phyloP scores from a whole-genome alignment of 2,329 filamentous ascomycete species.

The Chlorencoelia australis region DNA sequence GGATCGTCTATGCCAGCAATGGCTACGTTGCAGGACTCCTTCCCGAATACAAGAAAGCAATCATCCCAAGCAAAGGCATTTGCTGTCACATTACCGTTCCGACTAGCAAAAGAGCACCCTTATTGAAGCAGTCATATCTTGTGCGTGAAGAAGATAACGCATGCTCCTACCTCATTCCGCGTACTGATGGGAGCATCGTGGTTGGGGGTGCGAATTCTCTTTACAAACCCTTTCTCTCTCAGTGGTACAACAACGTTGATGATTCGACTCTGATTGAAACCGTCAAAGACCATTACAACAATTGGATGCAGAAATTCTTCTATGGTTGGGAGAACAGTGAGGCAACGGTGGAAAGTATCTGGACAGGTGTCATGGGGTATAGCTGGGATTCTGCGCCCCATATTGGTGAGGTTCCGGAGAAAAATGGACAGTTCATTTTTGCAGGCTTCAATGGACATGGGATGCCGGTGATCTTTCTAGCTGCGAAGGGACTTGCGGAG shows the following conservation, averaged over 20 bases:
- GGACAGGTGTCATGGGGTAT: slow-evolving; percentile 3
- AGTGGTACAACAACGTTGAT: slow-evolving; percentile 38
- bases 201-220: slow-evolving; percentile 33
- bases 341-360: slow-evolving; percentile 25
- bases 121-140: slow-evolving; percentile 15
- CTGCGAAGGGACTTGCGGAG: slow-evolving; percentile 31
- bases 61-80: slow-evolving; percentile 46
- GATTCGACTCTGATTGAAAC: slow-evolving; percentile 37
- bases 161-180: slow-evolving; percentile 22
- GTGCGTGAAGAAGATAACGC: slow-evolving; percentile 6
- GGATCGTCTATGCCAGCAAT: slow-evolving; percentile 56
- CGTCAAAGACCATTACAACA: slow-evolving; percentile 32
- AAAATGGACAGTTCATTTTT: slow-evolving; percentile 2
- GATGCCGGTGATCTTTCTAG: slow-evolving; percentile 24
- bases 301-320: slow-evolving; percentile 31
- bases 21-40: slow-evolving; percentile 54
- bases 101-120: slow-evolving; percentile 10
- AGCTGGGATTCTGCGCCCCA: slow-evolving; percentile 4
- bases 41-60: slow-evolving; percentile 38
- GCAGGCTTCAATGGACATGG: slow-evolving; percentile 7
- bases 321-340: slow-evolving; percentile 35
- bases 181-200: slow-evolving; percentile 23
- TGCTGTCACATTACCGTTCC: slow-evolving; percentile 30
- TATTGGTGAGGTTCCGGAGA: not conserved
- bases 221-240: slow-evolving; percentile 22